phyloP scores from a whole-genome alignment of 805 yeast species.

The Naumovozyma dairenensis region DNA sequence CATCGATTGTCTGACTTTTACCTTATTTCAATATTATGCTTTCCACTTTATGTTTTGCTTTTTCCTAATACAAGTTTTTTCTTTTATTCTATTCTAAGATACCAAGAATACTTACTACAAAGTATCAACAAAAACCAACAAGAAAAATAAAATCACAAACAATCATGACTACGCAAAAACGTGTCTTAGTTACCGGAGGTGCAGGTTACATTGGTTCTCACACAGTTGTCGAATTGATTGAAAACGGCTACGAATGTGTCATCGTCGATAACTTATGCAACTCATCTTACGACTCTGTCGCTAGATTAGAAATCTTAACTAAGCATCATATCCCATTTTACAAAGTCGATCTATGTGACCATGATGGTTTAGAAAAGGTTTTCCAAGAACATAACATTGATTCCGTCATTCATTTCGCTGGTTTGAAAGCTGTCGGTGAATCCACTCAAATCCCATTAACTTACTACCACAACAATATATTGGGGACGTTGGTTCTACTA shows the following conservation, averaged over 20 bases:
- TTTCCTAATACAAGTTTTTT: too few relatives aligned
- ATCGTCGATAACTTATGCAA: conserved; percentile 62
- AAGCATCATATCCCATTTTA: conserved; percentile 42
- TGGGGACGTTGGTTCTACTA: conserved; percentile 52
- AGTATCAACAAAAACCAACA: too few relatives aligned
- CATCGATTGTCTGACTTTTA: too few relatives aligned
- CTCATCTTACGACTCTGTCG: conserved; percentile 56
- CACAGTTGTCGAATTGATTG: conserved; percentile 54
- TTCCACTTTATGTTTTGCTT: too few relatives aligned
- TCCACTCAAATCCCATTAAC: conserved; percentile 55
- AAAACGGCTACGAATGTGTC: conserved; percentile 58
- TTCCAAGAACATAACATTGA: conserved; percentile 40
- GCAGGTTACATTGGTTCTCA: conserved; percentile 85
- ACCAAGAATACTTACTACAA: too few relatives aligned
- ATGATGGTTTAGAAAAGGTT: conserved; percentile 37
- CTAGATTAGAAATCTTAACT: conserved; percentile 47
- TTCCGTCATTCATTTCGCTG: conserved; percentile 72
- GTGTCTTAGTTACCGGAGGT: conserved; percentile 75
- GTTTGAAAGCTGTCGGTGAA: conserved; percentile 77
- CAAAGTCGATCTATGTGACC: conserved; percentile 48
- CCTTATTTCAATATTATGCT: too few relatives aligned
- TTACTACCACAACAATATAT: conserved; percentile 60
- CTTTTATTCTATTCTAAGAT: too few relatives aligned
- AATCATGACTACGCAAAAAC: too few relatives aligned
- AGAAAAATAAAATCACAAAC: too few relatives aligned